Percentiles rank a stretch among this genome's conserved stretches.
Conservation (phyloP, 306 rosid genomes). For the Citrullus colocynthis region DNA sequence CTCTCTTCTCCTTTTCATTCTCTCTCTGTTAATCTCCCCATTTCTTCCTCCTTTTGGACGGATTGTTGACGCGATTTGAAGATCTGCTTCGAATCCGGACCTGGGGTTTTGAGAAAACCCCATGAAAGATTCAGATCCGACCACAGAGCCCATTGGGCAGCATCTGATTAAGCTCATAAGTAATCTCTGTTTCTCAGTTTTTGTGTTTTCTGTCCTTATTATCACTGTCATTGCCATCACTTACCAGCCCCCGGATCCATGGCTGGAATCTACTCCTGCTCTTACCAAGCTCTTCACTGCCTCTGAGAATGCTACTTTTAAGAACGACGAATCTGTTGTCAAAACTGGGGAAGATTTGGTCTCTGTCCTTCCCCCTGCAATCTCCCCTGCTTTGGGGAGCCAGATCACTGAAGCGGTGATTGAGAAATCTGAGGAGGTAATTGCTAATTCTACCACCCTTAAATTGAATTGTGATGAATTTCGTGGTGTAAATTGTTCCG, state of each 20-base stretch:
- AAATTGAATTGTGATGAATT: conserved; percentile 21
- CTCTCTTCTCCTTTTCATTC: neutral
- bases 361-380: conserved; percentile 19
- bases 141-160: conserved; percentile 72
- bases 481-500: conserved; percentile 55
- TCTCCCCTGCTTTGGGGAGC: conserved; percentile 9
- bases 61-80: neutral
- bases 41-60: neutral
- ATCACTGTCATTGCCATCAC: conserved; percentile 90
- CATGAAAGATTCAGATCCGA: conserved; percentile 54
- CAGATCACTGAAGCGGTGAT: conserved; percentile 50
- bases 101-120: conserved; percentile 7
- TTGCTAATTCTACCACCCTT: conserved; percentile 23
- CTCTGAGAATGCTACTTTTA: conserved; percentile 73
- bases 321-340: conserved; percentile 54
- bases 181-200: conserved; percentile 78
- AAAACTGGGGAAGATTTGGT: conserved; percentile 76
- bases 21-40: neutral
- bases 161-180: conserved; percentile 73
- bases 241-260: conserved; percentile 97
- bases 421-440: conserved; percentile 30
- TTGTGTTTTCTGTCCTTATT: conserved; percentile 74
- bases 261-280: conserved; percentile 90
- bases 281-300: conserved; percentile 72
- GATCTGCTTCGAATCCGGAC: conserved; percentile 12